A percentile compares a stretch with the other conserved stretches of the same genome.
These are phyloP conservation scores for Pleurotus sapidus DNA, from an alignment of 768 basidiomycete species.

Conservation along the genomic window DNA sequence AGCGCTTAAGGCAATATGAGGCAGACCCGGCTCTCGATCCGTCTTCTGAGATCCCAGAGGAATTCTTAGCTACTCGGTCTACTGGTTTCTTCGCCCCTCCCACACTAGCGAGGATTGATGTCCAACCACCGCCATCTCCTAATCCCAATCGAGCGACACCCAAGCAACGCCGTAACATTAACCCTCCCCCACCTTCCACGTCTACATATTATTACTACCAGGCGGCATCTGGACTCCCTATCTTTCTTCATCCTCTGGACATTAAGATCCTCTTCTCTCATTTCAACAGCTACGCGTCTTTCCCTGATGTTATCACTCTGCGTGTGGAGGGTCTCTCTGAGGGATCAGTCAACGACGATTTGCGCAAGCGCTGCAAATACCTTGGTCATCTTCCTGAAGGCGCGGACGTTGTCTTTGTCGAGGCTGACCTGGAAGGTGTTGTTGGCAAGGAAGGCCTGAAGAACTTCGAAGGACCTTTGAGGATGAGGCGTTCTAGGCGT, in stretches of 20 bases:
- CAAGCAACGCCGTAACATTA: conserved; percentile 73
- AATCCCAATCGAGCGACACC: conserved; percentile 37
- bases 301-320: conserved; percentile 80
- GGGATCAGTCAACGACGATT: conserved; percentile 86
- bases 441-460: conserved; percentile 75
- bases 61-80: conserved; percentile 48
- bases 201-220: conserved; percentile 97
- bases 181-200: conserved; percentile 83
- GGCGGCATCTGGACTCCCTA: conserved; percentile 83
- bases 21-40: conserved; percentile 11
- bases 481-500: conserved; percentile 66
- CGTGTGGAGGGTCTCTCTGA: conserved; percentile 76
- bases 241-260: conserved; percentile 95
- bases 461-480: conserved; percentile 82
- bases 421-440: conserved; percentile 77
- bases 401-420: conserved; percentile 91
- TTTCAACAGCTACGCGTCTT: conserved; percentile 74
- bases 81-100: conserved; percentile 14
- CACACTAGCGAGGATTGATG: background rate
- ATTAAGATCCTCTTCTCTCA: conserved; percentile 89
- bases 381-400: conserved; percentile 89
- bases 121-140: conserved; percentile 4
- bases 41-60: conserved; percentile 48
- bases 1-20: conserved; percentile 26
- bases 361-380: conserved; percentile 95